Percentiles rank a stretch among this genome's conserved stretches.
Conservation (phyloP, 305 asterid species). For the Lippia alba region DNA sequence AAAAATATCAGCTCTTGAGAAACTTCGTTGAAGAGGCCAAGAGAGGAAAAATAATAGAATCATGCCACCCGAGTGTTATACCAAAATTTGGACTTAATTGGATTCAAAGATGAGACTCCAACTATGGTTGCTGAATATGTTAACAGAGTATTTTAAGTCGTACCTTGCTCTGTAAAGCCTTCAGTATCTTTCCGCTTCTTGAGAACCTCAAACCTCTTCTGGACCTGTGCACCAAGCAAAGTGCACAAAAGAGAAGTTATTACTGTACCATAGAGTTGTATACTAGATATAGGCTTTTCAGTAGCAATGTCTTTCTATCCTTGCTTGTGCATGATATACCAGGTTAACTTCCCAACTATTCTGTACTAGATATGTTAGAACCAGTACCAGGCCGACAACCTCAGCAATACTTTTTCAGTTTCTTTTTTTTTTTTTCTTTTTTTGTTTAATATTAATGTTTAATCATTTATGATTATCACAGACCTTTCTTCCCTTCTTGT, state of each 20-base stretch:
- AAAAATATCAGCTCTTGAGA: neutral
- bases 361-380: slow-evolving; percentile 3
- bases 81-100: slow-evolving; percentile 11
- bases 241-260: slow-evolving; percentile 9
- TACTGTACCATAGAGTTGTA: neutral
- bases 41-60: slow-evolving; percentile 11
- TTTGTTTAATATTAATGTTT: neutral
- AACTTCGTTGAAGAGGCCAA: slow-evolving; percentile 9
- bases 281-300: slow-evolving; percentile 8
- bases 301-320: neutral
- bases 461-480: no score
- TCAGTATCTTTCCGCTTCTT: slow-evolving; percentile 90
- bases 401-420: neutral
- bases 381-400: neutral
- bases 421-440: neutral
- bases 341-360: slow-evolving; percentile 20
- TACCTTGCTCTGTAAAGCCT: slow-evolving; percentile 90
- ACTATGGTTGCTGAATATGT: slow-evolving; percentile 3
- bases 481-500: no score
- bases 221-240: slow-evolving; percentile 65
- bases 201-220: slow-evolving; percentile 83
- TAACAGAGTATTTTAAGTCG: slow-evolving; percentile 28
- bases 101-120: neutral
- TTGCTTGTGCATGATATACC: slow-evolving; percentile 21
- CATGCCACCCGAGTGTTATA: neutral